A percentile compares a stretch with the other conserved stretches of the same genome.
These are phyloP conservation scores for Coemansia sp. DNA, from an alignment of 192 early-diverging fungal genomes.

Conservation along the genomic window DNA sequence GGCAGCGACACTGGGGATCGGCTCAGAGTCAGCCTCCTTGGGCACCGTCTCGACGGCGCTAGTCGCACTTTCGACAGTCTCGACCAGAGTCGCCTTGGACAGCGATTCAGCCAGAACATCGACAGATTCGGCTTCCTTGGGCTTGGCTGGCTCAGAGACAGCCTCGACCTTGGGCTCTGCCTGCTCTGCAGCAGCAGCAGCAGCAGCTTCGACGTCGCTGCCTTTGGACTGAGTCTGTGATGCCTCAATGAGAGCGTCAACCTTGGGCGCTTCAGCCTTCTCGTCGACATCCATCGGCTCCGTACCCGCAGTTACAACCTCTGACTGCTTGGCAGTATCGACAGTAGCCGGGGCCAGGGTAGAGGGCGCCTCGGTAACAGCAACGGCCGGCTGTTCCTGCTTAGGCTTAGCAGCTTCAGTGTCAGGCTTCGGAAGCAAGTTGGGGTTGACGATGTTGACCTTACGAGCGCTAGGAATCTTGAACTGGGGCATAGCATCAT, in stretches of 20 bases:
- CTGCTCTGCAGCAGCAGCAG: conserved; percentile 17
- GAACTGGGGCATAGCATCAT: conserved; percentile 44
- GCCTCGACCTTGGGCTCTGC: conserved; percentile 16
- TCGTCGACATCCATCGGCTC: conserved; percentile 37
- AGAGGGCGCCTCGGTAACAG: background rate
- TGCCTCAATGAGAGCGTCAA: background rate
- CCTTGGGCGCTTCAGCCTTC: conserved; percentile 10
- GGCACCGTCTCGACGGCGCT: conserved; percentile 14
- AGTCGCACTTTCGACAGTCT: conserved; percentile 2
- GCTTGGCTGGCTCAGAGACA: conserved; percentile 10
- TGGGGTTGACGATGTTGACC: conserved; percentile 57
- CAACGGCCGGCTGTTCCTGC: conserved; percentile 18
- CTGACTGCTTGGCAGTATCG: conserved; percentile 21
- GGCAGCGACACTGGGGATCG: conserved; percentile 24
- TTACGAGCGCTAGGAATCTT: conserved; percentile 43
- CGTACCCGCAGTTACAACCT: conserved; percentile 6
- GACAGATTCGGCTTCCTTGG: conserved; percentile 20
- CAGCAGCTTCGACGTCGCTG: conserved; percentile 8
- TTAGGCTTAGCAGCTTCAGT: conserved; percentile 19
- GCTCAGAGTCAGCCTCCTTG: conserved; percentile 35
- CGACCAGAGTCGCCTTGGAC: conserved; percentile 23
- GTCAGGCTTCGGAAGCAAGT: conserved; percentile 19
- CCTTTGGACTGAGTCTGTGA: conserved; percentile 23
- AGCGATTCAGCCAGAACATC: conserved; percentile 26
- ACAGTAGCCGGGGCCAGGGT: conserved; percentile 3